A percentile compares a stretch with the other conserved stretches of the same genome.
These are phyloP conservation scores for Trichoderma orchidacearum DNA, from an alignment of 495 filamentous ascomycete species.

Conservation along the genomic window DNA sequence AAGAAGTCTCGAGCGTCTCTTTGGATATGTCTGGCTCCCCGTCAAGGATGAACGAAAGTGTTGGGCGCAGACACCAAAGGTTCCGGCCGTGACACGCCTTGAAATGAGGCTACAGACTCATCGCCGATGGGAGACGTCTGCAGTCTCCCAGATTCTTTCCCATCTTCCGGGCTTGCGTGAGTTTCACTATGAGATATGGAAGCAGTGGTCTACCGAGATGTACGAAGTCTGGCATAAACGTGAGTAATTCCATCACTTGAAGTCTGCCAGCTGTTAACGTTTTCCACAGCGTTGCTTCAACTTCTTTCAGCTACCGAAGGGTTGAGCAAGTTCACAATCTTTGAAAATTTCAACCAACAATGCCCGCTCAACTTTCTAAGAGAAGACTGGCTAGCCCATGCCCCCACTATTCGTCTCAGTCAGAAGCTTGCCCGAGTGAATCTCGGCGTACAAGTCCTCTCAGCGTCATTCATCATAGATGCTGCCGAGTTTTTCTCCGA, in stretches of 20 bases:
- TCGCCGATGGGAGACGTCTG: neutral
- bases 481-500: neutral
- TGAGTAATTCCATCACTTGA: neutral
- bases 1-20: neutral
- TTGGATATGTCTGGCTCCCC: neutral
- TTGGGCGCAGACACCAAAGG: neutral
- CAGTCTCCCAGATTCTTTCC: neutral
- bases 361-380: neutral
- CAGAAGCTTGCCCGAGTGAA: neutral
- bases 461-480: neutral
- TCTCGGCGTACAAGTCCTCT: neutral
- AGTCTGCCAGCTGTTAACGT: neutral
- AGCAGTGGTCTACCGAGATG: neutral
- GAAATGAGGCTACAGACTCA: neutral
- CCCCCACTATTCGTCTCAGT: neutral
- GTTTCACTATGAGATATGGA: neutral
- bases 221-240: neutral
- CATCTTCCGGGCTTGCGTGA: neutral
- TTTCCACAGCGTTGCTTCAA: neutral
- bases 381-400: neutral
- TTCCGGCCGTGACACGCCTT: neutral
- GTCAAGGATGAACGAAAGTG: neutral
- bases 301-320: neutral
- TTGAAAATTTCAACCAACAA: neutral
- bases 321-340: neutral